Base-by-base conservation (phyloP, 768 basidiomycete genomes). In the Hygrocybe coccinea region DNA sequence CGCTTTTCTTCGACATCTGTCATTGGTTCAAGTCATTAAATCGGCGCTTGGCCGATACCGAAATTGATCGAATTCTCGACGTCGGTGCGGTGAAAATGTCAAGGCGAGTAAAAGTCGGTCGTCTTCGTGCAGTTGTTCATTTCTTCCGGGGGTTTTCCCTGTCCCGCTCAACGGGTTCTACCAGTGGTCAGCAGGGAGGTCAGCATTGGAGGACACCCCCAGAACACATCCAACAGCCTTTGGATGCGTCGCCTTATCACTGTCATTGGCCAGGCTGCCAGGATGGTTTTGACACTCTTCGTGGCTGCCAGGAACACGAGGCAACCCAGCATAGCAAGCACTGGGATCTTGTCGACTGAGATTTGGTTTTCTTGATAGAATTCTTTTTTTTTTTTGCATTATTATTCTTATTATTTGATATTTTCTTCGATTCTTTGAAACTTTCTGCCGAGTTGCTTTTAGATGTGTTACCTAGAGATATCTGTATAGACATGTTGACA, bases 271-370 rank as follows among this genome's bases (percentile, higher is more conserved):
- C 46, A 21, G 36, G 19, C 14, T 58, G 56, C 38, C 21, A 14
- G 5, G 34, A 19, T 17, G 21, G 29, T 11, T 58, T 48, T 21
- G 5, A 33, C n/a, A 39, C 44, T 12, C 52, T 58, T 0, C 43
- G 33, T 17, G 11, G 29, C 10, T 58, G 56, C 19, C 56, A 58
- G 46, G 37, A 33, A 7, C 29, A 29, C 29, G 29, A 29, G 8
- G 8, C 29, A 29, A 4, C 3, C 29, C 29, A 29, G 29, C n/a
- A n/a, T 29, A 29, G 29, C 29, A 8, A 29, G 8, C 29, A 8
- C 8, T 29, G 29, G 29, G 29, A 53, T 21, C 56, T 47, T 29
- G 50, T 51, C 78, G 79, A 76, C 69, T n/a, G n/a, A n/a, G n/a
- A n/a, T n/a, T n/a, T n/a, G n/a, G n/a, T n/a, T n/a, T n/a, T n/a